A percentile compares a stretch with the other conserved stretches of the same genome.
These are phyloP conservation scores for Penicillium sp. DNA, from an alignment of 2,329 filamentous ascomycete genomes.

Conservation along the genomic window DNA sequence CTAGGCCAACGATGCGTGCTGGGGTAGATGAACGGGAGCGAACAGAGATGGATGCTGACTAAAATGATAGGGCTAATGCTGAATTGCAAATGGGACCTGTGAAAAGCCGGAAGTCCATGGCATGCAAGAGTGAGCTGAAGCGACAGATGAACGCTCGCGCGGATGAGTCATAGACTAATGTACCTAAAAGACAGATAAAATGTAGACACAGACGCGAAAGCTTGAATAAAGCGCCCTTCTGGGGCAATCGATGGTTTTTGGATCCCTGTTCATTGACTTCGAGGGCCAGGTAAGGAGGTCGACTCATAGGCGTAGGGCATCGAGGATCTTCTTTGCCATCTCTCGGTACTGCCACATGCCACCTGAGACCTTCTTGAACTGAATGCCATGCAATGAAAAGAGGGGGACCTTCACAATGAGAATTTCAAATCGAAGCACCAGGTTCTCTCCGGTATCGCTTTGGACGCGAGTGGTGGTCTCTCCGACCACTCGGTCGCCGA, in stretches of 20 bases:
- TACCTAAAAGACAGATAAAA: conserved; percentile 12
- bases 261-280: neutral
- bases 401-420: conserved; percentile 96
- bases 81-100: conserved; percentile 2
- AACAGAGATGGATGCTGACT: conserved; percentile 16
- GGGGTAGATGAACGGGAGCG: conserved; percentile 20
- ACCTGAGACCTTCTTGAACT: conserved; percentile 94
- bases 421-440: conserved; percentile 89
- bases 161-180: conserved; percentile 26
- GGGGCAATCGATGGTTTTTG: conserved; percentile 8
- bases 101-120: neutral
- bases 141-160: conserved; percentile 25
- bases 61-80: conserved; percentile 18
- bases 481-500: conserved; percentile 64
- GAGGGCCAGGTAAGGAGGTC: neutral
- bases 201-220: conserved; percentile 1
- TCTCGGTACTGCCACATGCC: conserved; percentile 99
- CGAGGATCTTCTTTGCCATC: conserved; percentile 93
- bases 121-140: conserved; percentile 21
- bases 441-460: conserved; percentile 78
- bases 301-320: conserved; percentile 72
- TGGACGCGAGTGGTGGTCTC: conserved; percentile 92
- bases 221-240: conserved; percentile 10
- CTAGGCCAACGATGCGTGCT: conserved; percentile 13
- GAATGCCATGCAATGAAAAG: conserved; percentile 87